Evolutionary conservation across 2,329 filamentous ascomycete genomes (phyloP).

Genomic region (Coniochaeta sp.): DNA sequence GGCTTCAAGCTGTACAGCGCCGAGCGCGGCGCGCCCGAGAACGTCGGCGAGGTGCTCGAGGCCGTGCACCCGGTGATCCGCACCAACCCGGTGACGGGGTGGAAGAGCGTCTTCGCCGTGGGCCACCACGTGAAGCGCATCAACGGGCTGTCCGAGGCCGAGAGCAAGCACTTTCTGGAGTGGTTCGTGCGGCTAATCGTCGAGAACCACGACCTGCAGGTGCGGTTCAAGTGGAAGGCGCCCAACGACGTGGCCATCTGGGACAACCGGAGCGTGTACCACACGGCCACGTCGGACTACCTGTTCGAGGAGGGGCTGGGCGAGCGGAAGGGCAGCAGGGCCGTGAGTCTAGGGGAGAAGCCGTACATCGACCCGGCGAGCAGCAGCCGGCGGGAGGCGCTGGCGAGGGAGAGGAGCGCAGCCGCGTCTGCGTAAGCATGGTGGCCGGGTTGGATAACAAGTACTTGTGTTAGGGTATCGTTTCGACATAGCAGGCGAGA

Average conservation of each 20-base stretch:
- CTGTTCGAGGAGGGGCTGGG: constrained; percentile 32
- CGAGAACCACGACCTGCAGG: constrained; percentile 50
- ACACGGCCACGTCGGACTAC: constrained; percentile 47
- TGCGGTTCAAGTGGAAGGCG: constrained; percentile 35
- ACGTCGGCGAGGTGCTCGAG: constrained; percentile 37
- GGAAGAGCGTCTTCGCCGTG: constrained; percentile 47
- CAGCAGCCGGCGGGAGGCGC: constrained; percentile 17
- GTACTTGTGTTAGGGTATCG: no score
- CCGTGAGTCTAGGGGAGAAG: constrained; percentile 44
- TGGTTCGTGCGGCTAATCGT: constrained; percentile 43
- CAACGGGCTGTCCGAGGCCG: constrained; percentile 39
- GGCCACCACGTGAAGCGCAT: constrained; percentile 43
- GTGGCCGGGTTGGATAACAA: not conserved
- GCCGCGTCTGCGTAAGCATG: not conserved
- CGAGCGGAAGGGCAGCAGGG: constrained; percentile 39
- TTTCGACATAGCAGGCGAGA: not conserved
- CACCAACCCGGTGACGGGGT: constrained; percentile 51
- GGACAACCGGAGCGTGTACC: constrained; percentile 51
- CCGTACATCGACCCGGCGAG: constrained; percentile 44
- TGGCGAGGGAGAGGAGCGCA: constrained; percentile 7
- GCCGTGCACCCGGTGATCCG: constrained; percentile 47
- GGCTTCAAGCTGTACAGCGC: constrained; percentile 37
- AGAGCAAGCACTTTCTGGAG: constrained; percentile 39
- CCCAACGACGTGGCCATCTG: constrained; percentile 46
- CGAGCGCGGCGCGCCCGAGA: constrained; percentile 42